Evolutionary conservation across 2,329 filamentous ascomycete species (phyloP).

Genomic region (Arthrobotrys conoides): DNA sequence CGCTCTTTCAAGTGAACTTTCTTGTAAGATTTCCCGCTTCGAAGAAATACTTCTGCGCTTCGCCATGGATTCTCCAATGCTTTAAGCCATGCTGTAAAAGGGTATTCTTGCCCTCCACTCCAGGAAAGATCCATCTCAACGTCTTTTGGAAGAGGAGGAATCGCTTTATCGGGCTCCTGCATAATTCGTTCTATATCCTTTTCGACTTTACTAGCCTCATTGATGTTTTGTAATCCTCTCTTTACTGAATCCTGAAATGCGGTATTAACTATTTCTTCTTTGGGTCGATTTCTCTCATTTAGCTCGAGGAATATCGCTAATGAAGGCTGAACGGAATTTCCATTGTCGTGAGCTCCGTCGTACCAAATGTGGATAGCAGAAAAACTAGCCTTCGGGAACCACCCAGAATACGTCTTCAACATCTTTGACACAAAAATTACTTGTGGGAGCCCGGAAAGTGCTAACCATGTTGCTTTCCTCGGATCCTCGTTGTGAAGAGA

Average conservation of each 20-base stretch:
- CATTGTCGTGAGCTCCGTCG: background rate
- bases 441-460: background rate
- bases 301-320: background rate
- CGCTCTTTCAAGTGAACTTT: constrained; percentile 17
- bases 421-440: background rate
- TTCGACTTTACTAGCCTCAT: background rate
- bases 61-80: background rate
- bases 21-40: constrained; percentile 5
- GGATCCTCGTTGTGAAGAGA: background rate
- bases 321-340: background rate
- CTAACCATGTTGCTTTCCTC: background rate
- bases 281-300: background rate
- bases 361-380: background rate
- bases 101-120: constrained; percentile 33
- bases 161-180: background rate
- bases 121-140: constrained; percentile 23
- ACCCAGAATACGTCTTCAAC: background rate
- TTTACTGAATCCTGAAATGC: background rate
- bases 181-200: too few species aligned
- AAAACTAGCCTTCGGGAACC: background rate
- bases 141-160: too few species aligned
- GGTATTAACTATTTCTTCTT: background rate
- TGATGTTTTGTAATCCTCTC: background rate
- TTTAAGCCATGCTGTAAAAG: constrained; percentile 8
- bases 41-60: background rate